Percentiles rank a stretch among this genome's conserved stretches.
Evolutionary conservation across 164 flowering plant species (phyloP).

Genomic region (Saururus chinensis): DNA sequence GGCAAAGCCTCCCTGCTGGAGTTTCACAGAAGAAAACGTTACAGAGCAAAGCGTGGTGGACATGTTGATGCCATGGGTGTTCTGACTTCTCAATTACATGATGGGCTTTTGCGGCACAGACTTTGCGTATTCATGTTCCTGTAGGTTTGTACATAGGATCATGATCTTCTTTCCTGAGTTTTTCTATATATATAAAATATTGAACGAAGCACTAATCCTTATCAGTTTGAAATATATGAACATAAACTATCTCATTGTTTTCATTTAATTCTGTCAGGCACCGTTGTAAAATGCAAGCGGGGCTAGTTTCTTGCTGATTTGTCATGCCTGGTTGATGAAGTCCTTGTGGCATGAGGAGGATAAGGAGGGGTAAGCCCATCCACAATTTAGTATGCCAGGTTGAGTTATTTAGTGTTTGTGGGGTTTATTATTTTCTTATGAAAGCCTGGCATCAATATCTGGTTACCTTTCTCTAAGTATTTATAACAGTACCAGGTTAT

Average conservation of each 20-base stretch:
- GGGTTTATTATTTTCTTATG: background rate
- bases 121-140: conserved; percentile 91
- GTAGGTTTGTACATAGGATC: conserved; percentile 45
- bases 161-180: background rate
- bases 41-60: conserved; percentile 92
- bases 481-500: background rate
- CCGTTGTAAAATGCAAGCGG: conserved; percentile 77
- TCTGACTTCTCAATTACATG: conserved; percentile 49
- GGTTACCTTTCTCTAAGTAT: background rate
- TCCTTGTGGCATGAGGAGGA: conserved; percentile 92
- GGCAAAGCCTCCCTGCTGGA: conserved; percentile 64
- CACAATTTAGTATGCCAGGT: background rate
- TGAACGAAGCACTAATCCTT: no score
- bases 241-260: background rate
- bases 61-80: conserved; percentile 89
- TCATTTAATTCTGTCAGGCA: conserved; percentile 36
- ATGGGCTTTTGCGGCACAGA: conserved; percentile 67
- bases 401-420: background rate
- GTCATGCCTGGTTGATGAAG: conserved; percentile 74
- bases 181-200: background rate
- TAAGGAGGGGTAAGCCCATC: conserved; percentile 78
- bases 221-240: background rate
- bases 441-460: background rate
- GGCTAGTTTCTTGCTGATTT: conserved; percentile 86
- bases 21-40: conserved; percentile 51